A percentile compares a stretch with the other conserved stretches of the same genome.
Conservation (phyloP, 345 rosid species). For the Pseudoturritis turrita region DNA sequence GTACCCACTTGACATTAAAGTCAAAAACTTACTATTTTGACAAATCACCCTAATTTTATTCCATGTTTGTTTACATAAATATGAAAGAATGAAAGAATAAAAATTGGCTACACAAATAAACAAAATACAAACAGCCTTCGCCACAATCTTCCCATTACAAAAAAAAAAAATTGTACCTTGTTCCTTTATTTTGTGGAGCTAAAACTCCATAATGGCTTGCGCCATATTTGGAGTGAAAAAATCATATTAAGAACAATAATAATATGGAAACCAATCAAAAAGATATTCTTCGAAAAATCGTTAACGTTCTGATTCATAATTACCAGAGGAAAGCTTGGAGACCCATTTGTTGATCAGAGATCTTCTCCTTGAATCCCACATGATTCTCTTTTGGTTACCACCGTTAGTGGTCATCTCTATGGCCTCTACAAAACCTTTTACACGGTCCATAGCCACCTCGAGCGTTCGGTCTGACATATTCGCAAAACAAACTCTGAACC, state of each 20-base stretch:
- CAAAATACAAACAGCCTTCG: background rate
- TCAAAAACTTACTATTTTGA: too few species aligned
- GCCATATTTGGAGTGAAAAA: conserved; percentile 20
- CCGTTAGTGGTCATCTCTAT: background rate
- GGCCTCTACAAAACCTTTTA: conserved; percentile 33
- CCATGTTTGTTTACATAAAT: background rate
- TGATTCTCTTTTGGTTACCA: conserved; percentile 19
- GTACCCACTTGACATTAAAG: too few species aligned
- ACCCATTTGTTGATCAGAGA: conserved; percentile 38
- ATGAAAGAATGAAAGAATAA: conserved; percentile 20
- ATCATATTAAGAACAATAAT: background rate
- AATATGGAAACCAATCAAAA: background rate
- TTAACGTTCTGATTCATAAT: conserved; percentile 35
- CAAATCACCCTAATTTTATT: too few species aligned
- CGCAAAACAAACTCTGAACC: conserved; percentile 83
- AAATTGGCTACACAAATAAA: background rate
- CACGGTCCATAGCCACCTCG: conserved; percentile 46
- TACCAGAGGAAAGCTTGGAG: conserved; percentile 32
- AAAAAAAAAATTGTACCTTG: background rate
- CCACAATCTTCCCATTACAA: background rate
- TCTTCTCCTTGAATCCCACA: conserved; percentile 36
- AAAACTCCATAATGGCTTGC: conserved; percentile 12
- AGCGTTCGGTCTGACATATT: conserved; percentile 53
- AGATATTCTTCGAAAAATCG: background rate
- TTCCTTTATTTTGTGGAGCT: conserved; percentile 10